These are phyloP conservation scores for Turnera subulata DNA, from an alignment of 345 rosid genomes.

Conservation along the genomic window DNA sequence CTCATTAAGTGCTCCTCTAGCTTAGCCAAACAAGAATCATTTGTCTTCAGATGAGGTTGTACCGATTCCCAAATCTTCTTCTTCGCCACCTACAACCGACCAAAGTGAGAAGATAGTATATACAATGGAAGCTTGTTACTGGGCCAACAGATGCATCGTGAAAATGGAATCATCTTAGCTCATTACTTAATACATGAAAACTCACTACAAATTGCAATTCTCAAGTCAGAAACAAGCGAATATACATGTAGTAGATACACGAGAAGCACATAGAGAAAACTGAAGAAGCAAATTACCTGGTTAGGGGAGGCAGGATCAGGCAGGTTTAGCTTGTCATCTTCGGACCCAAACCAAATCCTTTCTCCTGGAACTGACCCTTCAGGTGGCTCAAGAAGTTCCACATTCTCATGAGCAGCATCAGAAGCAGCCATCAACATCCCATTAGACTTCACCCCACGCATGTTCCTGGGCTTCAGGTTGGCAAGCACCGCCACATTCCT, in stretches of 20 bases:
- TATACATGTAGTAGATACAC: too few relatives aligned
- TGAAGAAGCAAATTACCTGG: constrained; percentile 35
- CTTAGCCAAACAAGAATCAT: constrained; percentile 51
- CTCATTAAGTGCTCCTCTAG: constrained; percentile 59
- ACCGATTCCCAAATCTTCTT: constrained; percentile 86
- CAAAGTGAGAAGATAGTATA: background rate
- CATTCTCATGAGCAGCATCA: constrained; percentile 66
- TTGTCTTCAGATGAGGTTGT: constrained; percentile 81
- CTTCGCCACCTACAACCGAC: constrained; percentile 63
- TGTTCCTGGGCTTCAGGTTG: constrained; percentile 84
- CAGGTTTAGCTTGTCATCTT: constrained; percentile 45
- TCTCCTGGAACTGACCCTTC: constrained; percentile 68
- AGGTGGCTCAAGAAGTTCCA: constrained; percentile 83
- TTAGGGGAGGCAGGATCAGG: constrained; percentile 64
- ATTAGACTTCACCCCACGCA: constrained; percentile 89
- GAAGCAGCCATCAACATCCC: constrained; percentile 96
- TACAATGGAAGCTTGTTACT: too few relatives aligned
- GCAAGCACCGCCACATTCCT: constrained; percentile 77
- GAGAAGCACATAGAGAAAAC: background rate
- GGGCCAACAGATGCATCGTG: too few relatives aligned
- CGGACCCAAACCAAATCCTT: constrained; percentile 78
- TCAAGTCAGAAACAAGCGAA: too few relatives aligned
- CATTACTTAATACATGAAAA: too few relatives aligned
- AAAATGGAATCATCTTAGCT: too few relatives aligned
- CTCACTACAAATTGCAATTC: too few relatives aligned